A percentile compares a stretch with the other conserved stretches of the same genome.
Conservation (phyloP, 805 yeast species). For the Tetrapisispora nanseiensis region DNA sequence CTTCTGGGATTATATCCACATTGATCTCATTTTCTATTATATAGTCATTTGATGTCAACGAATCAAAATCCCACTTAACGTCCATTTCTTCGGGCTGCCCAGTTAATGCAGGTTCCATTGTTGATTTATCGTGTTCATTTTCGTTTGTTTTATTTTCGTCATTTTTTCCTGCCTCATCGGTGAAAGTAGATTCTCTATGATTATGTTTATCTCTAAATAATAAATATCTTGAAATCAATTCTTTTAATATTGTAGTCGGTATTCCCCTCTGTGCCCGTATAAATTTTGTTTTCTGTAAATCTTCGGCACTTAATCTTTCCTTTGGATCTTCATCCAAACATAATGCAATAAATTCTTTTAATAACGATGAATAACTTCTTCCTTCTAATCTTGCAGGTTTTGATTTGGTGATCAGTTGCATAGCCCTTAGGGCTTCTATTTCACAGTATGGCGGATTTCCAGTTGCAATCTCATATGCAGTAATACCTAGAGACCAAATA, state of each 20-base stretch:
- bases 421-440: conserved; percentile 87
- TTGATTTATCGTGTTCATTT: conserved; percentile 3
- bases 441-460: conserved; percentile 98
- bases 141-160: conserved; percentile 14
- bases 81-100: conserved; percentile 39
- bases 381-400: conserved; percentile 96
- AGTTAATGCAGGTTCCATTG: conserved; percentile 18
- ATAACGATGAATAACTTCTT: conserved; percentile 57
- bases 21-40: conserved; percentile 62
- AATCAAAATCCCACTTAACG: conserved; percentile 86
- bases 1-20: conserved; percentile 29
- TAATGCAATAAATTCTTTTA: conserved; percentile 82
- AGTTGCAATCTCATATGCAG: conserved; percentile 87
- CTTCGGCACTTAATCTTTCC: conserved; percentile 83
- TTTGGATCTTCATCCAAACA: conserved; percentile 91
- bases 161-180: conserved; percentile 31
- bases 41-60: conserved; percentile 63
- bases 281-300: conserved; percentile 56
- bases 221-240: conserved; percentile 62
- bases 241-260: conserved; percentile 56
- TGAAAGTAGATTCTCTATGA: conserved; percentile 37
- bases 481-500: conserved; percentile 95
- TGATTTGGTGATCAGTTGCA: conserved; percentile 85
- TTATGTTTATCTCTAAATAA: conserved; percentile 64
- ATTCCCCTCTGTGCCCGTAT: conserved; percentile 51